A percentile compares a stretch with the other conserved stretches of the same genome.
Conservation (phyloP, 2,329 filamentous ascomycete genomes). For the Teratosphaeria destructans region DNA sequence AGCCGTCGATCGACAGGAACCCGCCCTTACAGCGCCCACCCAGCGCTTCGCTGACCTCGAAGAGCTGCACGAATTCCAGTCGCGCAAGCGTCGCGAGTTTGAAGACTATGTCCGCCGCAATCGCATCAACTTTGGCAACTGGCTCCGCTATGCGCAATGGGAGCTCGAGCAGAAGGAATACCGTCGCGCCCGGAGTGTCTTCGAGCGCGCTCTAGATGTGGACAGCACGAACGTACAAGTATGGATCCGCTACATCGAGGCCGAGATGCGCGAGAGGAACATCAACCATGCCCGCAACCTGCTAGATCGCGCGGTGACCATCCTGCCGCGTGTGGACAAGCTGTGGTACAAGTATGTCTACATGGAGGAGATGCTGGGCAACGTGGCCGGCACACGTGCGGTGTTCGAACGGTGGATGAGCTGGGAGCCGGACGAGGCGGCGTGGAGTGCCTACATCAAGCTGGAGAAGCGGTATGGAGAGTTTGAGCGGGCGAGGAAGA, state of each 20-base stretch:
- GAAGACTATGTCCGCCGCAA: slow-evolving; percentile 97
- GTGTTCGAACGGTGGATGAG: slow-evolving; percentile 98
- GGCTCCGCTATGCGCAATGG: slow-evolving; percentile 96
- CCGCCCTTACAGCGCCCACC: slow-evolving; percentile 75
- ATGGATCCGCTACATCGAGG: slow-evolving; percentile 90
- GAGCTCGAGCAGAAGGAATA: slow-evolving; percentile 98
- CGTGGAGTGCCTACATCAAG: slow-evolving; percentile 95
- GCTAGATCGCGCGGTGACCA: slow-evolving; percentile 86
- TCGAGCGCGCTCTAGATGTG: slow-evolving; percentile 88
- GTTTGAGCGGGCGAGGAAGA: slow-evolving; percentile 76
- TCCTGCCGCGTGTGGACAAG: slow-evolving; percentile 84
- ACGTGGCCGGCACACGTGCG: slow-evolving; percentile 81
- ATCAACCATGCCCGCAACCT: slow-evolving; percentile 96
- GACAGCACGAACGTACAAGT: slow-evolving; percentile 76
- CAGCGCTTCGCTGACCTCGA: slow-evolving; percentile 94
- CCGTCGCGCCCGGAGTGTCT: slow-evolving; percentile 79
- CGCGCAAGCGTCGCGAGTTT: slow-evolving; percentile 89
- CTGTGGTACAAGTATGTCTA: slow-evolving; percentile 99
- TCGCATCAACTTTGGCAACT: slow-evolving; percentile 93
- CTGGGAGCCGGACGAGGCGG: slow-evolving; percentile 93
- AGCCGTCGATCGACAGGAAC: slow-evolving; percentile 92
- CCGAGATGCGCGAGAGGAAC: slow-evolving; percentile 89
- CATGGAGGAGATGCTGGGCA: slow-evolving; percentile 95
- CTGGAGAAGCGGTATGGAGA: slow-evolving; percentile 92
- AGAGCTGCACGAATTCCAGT: slow-evolving; percentile 95